These are phyloP conservation scores for Saururus chinensis DNA, from an alignment of 164 flowering plant genomes.

Conservation along the genomic window DNA sequence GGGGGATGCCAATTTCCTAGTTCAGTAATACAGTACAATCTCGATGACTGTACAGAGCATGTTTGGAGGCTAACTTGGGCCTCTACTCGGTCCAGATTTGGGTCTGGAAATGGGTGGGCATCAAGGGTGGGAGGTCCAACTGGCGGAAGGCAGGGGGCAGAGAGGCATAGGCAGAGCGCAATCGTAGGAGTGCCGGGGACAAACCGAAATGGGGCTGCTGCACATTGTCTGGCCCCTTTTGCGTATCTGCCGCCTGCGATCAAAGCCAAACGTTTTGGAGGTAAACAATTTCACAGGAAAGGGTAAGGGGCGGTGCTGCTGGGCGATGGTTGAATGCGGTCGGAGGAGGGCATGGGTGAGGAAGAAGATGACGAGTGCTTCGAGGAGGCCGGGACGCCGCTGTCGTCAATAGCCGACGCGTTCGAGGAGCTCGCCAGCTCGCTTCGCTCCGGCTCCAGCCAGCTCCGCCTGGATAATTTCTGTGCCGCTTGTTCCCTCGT, in stretches of 20 bases:
- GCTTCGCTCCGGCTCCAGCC: constrained; percentile 6
- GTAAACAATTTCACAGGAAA: background rate
- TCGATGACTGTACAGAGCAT: too few species aligned
- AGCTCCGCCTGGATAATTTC: constrained; percentile 38
- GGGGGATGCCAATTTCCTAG: too few species aligned
- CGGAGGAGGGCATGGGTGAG: constrained; percentile 1
- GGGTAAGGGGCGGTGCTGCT: background rate
- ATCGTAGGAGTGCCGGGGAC: background rate
- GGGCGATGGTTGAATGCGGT: background rate
- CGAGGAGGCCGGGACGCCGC: constrained; percentile 23
- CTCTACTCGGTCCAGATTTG: too few species aligned
- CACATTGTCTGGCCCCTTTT: background rate
- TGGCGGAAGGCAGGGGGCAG: background rate
- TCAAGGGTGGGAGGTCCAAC: background rate
- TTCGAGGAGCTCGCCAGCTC: constrained; percentile 45
- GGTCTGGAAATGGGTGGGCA: too few species aligned
- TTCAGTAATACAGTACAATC: too few species aligned
- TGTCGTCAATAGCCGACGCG: constrained; percentile 47
- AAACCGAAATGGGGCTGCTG: background rate
- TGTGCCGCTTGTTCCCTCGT: constrained; percentile 57
- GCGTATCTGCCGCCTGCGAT: background rate
- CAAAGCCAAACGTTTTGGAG: background rate
- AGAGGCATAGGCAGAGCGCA: constrained; percentile 1
- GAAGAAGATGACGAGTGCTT: constrained; percentile 2
- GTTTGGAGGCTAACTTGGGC: too few species aligned